Conservation (phyloP, 1,284 basidiomycete species). For the Trichosporon coremiiforme region DNA sequence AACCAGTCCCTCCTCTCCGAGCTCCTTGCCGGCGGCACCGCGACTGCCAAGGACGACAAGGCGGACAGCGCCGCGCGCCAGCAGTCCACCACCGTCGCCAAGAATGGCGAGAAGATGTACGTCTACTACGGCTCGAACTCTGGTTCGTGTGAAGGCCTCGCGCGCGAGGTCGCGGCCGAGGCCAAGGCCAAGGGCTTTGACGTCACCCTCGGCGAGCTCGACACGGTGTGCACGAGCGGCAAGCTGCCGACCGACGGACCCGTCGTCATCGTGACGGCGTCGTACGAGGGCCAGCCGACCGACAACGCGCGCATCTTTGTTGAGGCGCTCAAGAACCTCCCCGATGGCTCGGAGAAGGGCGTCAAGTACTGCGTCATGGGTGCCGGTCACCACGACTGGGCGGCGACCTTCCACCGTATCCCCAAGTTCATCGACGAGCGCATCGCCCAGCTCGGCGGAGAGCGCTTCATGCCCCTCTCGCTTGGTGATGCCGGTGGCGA, state of each 20-base stretch:
- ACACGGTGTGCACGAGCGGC: slow-evolving; percentile 53
- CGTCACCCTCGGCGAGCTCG: slow-evolving; percentile 58
- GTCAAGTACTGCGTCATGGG: slow-evolving; percentile 62
- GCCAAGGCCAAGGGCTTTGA: slow-evolving; percentile 59
- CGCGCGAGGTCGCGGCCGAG: slow-evolving; percentile 59
- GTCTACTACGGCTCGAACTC: slow-evolving; percentile 56
- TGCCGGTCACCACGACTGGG: slow-evolving; percentile 64
- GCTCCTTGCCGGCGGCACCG: slow-evolving; percentile 23
- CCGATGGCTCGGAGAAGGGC: slow-evolving; percentile 41
- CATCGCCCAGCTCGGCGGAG: slow-evolving; percentile 58
- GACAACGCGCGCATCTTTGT: slow-evolving; percentile 35
- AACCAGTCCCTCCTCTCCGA: slow-evolving; percentile 32
- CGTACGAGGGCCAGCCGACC: slow-evolving; percentile 60
- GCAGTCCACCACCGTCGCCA: neutral
- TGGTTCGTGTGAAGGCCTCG: slow-evolving; percentile 62
- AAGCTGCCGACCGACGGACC: slow-evolving; percentile 60
- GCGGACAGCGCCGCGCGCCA: neutral
- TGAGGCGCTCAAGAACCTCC: slow-evolving; percentile 21
- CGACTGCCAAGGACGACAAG: neutral
- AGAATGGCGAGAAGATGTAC: slow-evolving; percentile 26
- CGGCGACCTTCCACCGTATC: slow-evolving; percentile 61
- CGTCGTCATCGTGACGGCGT: slow-evolving; percentile 61
- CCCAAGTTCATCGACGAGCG: slow-evolving; percentile 59
- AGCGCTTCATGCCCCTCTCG: slow-evolving; percentile 46
- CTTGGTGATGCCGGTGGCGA: slow-evolving; percentile 53